Percentiles rank a stretch among this genome's conserved stretches.
These are phyloP conservation scores for Ambrosiella cleistominuta DNA, from an alignment of 2,329 filamentous ascomycete species.

Conservation along the genomic window DNA sequence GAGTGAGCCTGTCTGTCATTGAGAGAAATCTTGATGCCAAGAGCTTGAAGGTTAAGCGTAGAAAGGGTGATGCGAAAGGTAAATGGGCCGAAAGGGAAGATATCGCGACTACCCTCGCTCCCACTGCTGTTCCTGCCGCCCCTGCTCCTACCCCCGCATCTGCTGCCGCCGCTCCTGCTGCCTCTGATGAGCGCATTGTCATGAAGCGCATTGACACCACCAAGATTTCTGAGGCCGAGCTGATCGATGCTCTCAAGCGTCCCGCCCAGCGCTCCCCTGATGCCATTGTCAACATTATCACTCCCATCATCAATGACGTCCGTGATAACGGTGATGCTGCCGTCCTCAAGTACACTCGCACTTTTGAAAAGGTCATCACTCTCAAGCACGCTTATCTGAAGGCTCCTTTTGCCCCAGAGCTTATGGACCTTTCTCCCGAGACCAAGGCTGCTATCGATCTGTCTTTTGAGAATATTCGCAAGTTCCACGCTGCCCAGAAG, in stretches of 20 bases:
- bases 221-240: slow-evolving; percentile 42
- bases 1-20: slow-evolving; percentile 73
- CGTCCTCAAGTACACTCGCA: slow-evolving; percentile 84
- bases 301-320: slow-evolving; percentile 80
- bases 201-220: slow-evolving; percentile 67
- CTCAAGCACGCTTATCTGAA: slow-evolving; percentile 75
- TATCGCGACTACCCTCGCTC: slow-evolving; percentile 27
- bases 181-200: slow-evolving; percentile 41
- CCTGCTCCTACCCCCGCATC: slow-evolving; percentile 14
- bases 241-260: slow-evolving; percentile 61
- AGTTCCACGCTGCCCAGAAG: slow-evolving; percentile 83
- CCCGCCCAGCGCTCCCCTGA: slow-evolving; percentile 94
- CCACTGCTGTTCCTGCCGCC: slow-evolving; percentile 16
- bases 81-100: slow-evolving; percentile 77
- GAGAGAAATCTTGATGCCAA: slow-evolving; percentile 87
- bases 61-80: slow-evolving; percentile 84
- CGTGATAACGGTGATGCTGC: slow-evolving; percentile 71
- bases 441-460: slow-evolving; percentile 84
- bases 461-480: slow-evolving; percentile 84
- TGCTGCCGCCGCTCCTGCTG: slow-evolving; percentile 19
- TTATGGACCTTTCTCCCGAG: slow-evolving; percentile 74
- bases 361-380: slow-evolving; percentile 90
- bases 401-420: slow-evolving; percentile 66
- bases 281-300: slow-evolving; percentile 75
- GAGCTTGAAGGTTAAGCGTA: slow-evolving; percentile 84